Conservation (phyloP, 176 grass and related monocot species). For the Zizania latifolia region DNA sequence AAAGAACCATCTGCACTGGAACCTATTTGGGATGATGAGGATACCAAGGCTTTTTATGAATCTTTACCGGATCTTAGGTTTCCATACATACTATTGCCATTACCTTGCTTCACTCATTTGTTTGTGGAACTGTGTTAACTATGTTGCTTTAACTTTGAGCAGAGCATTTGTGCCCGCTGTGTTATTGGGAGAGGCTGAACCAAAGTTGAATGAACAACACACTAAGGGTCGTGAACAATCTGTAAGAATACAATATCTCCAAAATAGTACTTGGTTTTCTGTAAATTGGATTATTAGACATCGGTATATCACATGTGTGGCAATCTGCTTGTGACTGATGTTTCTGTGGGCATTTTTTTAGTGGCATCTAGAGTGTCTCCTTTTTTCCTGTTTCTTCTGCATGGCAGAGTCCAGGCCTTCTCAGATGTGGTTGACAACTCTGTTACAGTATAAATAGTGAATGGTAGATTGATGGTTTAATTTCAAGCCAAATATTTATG, state of each 20-base stretch:
- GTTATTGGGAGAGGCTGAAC: constrained; percentile 85
- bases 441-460: background rate
- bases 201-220: constrained; percentile 74
- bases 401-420: background rate
- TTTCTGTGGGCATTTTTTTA: background rate
- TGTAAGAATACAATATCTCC: constrained; percentile 57
- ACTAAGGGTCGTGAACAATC: constrained; percentile 66
- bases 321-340: constrained; percentile 18
- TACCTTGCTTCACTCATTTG: constrained; percentile 4
- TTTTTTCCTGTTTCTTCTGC: constrained; percentile 6
- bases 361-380: background rate
- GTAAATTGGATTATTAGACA: constrained; percentile 8
- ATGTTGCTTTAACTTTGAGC: constrained; percentile 25
- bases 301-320: background rate
- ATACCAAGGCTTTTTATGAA: constrained; percentile 97
- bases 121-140: constrained; percentile 20
- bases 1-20: constrained; percentile 79
- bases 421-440: background rate
- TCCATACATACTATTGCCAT: constrained; percentile 16
- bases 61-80: constrained; percentile 96
- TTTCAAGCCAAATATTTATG: background rate
- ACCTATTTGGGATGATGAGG: constrained; percentile 98
- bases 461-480: background rate
- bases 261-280: constrained; percentile 19
- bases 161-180: constrained; percentile 99